Conservation (phyloP, 2,329 filamentous ascomycete genomes). For the Colletotrichum sp. region DNA sequence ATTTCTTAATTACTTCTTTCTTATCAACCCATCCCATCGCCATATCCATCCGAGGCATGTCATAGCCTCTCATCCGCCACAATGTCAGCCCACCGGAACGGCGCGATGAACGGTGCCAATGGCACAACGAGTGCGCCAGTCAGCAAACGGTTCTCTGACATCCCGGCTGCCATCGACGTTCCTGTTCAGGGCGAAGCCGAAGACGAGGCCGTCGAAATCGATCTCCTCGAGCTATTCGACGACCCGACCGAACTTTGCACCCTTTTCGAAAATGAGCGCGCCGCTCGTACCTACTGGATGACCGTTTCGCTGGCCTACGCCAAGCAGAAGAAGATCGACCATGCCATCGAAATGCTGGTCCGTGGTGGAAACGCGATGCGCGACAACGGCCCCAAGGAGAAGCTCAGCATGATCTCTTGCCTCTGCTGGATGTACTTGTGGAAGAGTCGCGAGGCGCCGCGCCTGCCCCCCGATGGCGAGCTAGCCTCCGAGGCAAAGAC, state of each 20-base stretch:
- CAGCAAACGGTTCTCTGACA: slow-evolving; percentile 67
- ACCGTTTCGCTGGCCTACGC: slow-evolving; percentile 97
- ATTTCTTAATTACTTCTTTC: neutral
- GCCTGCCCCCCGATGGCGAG: slow-evolving; percentile 65
- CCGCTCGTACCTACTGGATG: slow-evolving; percentile 94
- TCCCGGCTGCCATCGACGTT: slow-evolving; percentile 70
- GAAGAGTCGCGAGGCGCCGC: slow-evolving; percentile 82
- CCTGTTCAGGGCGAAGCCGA: slow-evolving; percentile 69
- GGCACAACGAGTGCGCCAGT: slow-evolving; percentile 40
- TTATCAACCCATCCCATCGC: neutral
- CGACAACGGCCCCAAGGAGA: slow-evolving; percentile 77
- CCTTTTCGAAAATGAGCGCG: slow-evolving; percentile 91
- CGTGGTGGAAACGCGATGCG: slow-evolving; percentile 77
- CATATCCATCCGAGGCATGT: slow-evolving; percentile 12
- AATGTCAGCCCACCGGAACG: slow-evolving; percentile 51
- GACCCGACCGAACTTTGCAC: slow-evolving; percentile 95
- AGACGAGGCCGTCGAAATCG: slow-evolving; percentile 86
- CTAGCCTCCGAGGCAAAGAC: slow-evolving; percentile 78
- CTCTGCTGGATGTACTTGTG: slow-evolving; percentile 91
- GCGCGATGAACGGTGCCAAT: slow-evolving; percentile 49
- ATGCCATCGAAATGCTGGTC: slow-evolving; percentile 75
- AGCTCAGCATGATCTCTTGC: slow-evolving; percentile 82
- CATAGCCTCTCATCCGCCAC: slow-evolving; percentile 18
- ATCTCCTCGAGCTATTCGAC: slow-evolving; percentile 88
- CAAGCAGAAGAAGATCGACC: slow-evolving; percentile 92